Evolutionary conservation across 2,329 filamentous ascomycete species (phyloP), one percentile per base, ranked within the genome.

Genomic region (Clarireedia homoeocarpa): DNA sequence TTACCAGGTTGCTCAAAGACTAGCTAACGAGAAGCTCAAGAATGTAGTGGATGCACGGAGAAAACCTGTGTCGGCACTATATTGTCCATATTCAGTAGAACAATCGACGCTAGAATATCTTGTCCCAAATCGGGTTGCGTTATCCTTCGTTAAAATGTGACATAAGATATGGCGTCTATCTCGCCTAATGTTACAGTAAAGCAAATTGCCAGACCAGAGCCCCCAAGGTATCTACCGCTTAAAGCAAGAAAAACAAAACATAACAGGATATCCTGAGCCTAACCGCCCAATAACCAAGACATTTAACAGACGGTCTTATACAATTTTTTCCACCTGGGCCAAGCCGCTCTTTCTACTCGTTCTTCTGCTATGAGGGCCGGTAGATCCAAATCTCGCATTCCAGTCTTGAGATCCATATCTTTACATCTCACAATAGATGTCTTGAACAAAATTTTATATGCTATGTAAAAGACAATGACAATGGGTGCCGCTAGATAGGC

Each of bases 321-420:
- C 12, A 80, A 62, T 66, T 76, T 84, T 75, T 92, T 94, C 88
- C 88, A 92, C 57, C 63, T 72, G 0, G 89, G 88, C 89, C 88
- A 92, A 4, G 71, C 69, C 34, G 77, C 80, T 65, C 78, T 77
- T 74, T 96, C 91, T 52, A 87, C 85, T 40, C 78, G 74, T 75
- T 96, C 92, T 70, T 95, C 87, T 44, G 85, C 84, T 50, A 95
- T 76, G 50, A 97, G 73, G 58, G 88, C 82, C 27, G 84, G 82
- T 46, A 96, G 73, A 69, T 96, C 91, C 57, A 96, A 80, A 67
- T 96, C 90, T 26, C 91, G 78, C 27, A 91, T 83, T 2, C 92
- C 92, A 0, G 91, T 95, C 58, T 86, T 82, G 60, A 96, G 73
- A 71, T 96, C 91, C 84, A 96, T 95, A 60, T 95, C 86, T 51